Evolutionary conservation across 2,329 filamentous ascomycete genomes (phyloP).

Genomic region (Cladorrhinum sp.): DNA sequence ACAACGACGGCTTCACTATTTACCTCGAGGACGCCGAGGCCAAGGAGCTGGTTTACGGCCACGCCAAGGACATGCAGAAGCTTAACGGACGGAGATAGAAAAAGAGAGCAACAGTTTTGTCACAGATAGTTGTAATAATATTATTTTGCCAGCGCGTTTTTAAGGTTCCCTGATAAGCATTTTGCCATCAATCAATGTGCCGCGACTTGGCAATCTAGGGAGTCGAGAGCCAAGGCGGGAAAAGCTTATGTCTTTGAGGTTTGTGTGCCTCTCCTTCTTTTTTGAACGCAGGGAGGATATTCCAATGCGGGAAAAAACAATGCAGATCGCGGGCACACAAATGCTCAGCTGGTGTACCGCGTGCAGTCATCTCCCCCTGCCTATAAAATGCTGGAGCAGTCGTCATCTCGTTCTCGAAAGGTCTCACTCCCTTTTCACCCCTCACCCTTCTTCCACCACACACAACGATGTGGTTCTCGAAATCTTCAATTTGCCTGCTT

Average conservation of each 20-base stretch:
- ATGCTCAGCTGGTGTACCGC: background rate
- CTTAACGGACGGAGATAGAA: constrained; percentile 26
- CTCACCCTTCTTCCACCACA: background rate
- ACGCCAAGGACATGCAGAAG: constrained; percentile 40
- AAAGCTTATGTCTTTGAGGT: background rate
- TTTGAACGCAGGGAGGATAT: constrained; percentile 2
- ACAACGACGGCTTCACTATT: constrained; percentile 56
- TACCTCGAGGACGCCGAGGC: constrained; percentile 50
- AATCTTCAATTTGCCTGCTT: constrained; percentile 8
- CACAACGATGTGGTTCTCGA: constrained; percentile 15
- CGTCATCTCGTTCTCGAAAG: background rate
- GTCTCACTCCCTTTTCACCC: background rate
- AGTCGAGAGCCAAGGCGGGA: constrained; percentile 1
- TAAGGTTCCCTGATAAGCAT: background rate
- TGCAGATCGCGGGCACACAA: background rate
- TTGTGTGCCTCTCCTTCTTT: too few relatives aligned
- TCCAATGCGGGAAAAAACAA: background rate
- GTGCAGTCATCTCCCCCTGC: background rate
- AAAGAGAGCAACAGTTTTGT: background rate
- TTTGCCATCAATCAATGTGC: background rate
- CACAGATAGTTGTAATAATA: background rate
- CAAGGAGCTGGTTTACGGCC: constrained; percentile 41
- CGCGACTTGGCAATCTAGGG: background rate
- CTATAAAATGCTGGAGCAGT: background rate
- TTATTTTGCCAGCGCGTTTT: background rate